Percentiles rank a stretch among this genome's conserved stretches.
These are phyloP conservation scores for Mortierella alpina DNA, from an alignment of 192 early-diverging fungal species.

Conservation along the genomic window DNA sequence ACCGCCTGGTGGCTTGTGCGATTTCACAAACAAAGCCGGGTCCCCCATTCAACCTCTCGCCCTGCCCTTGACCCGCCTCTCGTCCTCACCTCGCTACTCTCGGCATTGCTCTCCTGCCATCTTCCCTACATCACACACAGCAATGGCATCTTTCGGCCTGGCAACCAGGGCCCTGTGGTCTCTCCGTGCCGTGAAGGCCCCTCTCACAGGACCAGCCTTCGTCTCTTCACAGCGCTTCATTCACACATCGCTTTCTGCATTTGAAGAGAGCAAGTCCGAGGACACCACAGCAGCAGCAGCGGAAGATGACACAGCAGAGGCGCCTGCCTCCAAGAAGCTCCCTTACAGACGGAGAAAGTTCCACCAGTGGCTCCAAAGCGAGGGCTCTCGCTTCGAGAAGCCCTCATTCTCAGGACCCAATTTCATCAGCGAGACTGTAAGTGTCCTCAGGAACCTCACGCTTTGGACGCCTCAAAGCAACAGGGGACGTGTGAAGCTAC, in stretches of 20 bases:
- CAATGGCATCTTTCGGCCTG: conserved; percentile 31
- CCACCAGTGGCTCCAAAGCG: conserved; percentile 37
- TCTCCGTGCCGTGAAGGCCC: conserved; percentile 19
- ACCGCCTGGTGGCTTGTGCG: too few species aligned
- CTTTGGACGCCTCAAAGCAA: not conserved
- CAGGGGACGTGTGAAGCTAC: too few species aligned
- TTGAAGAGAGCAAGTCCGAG: conserved; percentile 14
- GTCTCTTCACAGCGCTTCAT: conserved; percentile 30
- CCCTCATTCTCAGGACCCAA: conserved; percentile 46
- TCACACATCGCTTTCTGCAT: conserved; percentile 21
- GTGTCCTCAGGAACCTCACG: conserved; percentile 3
- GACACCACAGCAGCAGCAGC: conserved; percentile 1
- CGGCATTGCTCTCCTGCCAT: too few species aligned
- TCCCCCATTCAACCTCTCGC: too few species aligned
- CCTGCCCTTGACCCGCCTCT: too few species aligned
- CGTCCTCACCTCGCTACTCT: too few species aligned
- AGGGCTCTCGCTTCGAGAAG: conserved; percentile 27
- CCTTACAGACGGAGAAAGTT: conserved; percentile 48
- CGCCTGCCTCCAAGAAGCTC: conserved; percentile 15
- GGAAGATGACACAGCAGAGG: conserved; percentile 8
- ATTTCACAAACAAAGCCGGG: too few species aligned
- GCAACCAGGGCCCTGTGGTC: conserved; percentile 42
- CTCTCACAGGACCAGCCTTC: conserved; percentile 2
- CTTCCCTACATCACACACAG: not conserved
- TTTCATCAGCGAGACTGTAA: conserved; percentile 43